Base-by-base conservation (phyloP, 768 basidiomycete genomes). In the Tulasnella sp. region DNA sequence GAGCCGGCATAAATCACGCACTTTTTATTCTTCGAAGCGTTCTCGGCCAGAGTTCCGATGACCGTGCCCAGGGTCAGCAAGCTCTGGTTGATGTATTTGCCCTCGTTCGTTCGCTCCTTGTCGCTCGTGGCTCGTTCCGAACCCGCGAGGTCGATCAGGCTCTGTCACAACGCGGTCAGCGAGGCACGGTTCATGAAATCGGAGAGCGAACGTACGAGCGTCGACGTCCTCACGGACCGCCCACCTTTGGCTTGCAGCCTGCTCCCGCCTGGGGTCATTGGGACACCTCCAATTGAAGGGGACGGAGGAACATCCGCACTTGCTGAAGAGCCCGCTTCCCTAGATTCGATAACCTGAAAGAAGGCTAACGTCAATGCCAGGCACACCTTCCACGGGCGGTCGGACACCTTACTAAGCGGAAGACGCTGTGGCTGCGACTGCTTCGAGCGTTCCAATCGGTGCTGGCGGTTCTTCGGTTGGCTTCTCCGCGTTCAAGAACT, bases 401-500 rank as follows among this genome's bases (percentile, higher is more conserved):
- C 52, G 38, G 31, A 18, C 1, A 1, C 83, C 86, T 82, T 71
- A 99, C 97, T 39, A 98, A 89, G 40, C 96, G 88, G 85, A 99
- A 98, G 0, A 99, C 94, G 81, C 93, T 94, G 84, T 98, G 97
- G 86, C 95, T 96, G 44, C 97, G 88, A 84, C 94, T 96, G 86
- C 94, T 96, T 80, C 97, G 87, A 83, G 96, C 94, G 84, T 99
- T 99, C 97, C 97, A 99, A 83, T 99, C 97, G n/a, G 98, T 99
- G 82, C 92, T 94, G 0, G 96, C 97, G 4, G 96, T 98, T 80
- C 95, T 88, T 74, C 97, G 87, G 83, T 95, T 92, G 4, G 92
- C 91, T 84, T 98, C 95, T 6, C 97, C 97, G 34, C 95, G 87
- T 82, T 90, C 89, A 82, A 99, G 86, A 6, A 98, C 93, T 80